These are phyloP conservation scores for Colletotrichum sp. DNA, from an alignment of 2,329 filamentous ascomycete genomes.

Conservation along the genomic window DNA sequence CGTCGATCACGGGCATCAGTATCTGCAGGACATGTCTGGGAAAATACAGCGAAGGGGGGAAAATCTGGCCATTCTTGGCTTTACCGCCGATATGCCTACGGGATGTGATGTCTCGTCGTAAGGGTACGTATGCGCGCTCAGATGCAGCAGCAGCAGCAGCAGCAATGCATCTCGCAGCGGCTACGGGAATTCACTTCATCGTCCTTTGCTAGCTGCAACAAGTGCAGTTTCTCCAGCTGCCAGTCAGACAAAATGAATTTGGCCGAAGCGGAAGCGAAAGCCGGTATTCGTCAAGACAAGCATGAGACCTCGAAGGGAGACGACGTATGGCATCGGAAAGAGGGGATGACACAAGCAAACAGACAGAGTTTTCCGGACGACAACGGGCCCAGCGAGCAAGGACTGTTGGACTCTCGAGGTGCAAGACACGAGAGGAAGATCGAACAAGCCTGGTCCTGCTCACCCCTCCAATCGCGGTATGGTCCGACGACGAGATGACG, in stretches of 20 bases:
- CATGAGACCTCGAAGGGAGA: not conserved
- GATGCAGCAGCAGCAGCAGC: not conserved
- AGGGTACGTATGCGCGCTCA: not conserved
- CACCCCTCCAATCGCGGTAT: not conserved
- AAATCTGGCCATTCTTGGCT: not conserved
- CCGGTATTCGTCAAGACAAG: not conserved
- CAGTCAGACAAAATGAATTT: not conserved
- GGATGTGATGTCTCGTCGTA: not conserved
- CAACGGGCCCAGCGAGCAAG: not conserved
- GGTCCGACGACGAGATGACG: conserved; percentile 5
- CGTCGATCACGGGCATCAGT: conserved; percentile 14
- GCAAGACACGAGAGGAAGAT: not conserved
- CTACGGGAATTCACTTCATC: not conserved
- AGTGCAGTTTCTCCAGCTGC: not conserved
- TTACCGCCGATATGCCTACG: not conserved
- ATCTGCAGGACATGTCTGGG: not conserved
- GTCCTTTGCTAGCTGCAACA: not conserved
- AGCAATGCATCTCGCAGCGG: not conserved
- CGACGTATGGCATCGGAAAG: not conserved
- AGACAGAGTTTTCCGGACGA: conserved; percentile 7
- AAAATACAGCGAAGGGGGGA: not conserved
- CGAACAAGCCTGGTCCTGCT: not conserved
- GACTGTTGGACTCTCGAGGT: not conserved
- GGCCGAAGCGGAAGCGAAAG: not conserved
- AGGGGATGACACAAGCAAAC: not conserved